Evolutionary conservation across 139 green algal species (phyloP), one percentile per base, ranked within the genome.

Genomic region (Micractinium sp.): DNA sequence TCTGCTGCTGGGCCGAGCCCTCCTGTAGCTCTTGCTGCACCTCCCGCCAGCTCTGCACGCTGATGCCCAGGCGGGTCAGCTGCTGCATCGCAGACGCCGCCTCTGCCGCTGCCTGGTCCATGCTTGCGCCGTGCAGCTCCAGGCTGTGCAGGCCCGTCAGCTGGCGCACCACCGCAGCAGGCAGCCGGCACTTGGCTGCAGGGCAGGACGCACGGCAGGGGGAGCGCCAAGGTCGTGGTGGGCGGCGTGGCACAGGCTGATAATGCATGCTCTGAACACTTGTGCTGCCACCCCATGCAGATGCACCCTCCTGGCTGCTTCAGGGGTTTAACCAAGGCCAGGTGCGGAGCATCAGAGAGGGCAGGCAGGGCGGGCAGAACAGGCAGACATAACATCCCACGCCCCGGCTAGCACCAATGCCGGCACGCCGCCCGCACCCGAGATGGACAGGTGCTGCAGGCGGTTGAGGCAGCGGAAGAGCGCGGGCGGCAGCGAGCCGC

Each of bases 361-460:
- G 47, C 47, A 56, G 9, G 47, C 5, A 56, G 9, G 47, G 47
- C 47, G 47, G 47, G 47, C 47, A 56, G 9, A 56, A 16, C 47
- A 5, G 9, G 9, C 47, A 56, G 9, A 56, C 47, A 5, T 9
- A 9, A 9, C 47, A 5, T 56, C 47, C 47, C 47, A 5, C 47
- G 9, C 47, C 47, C 5, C 47, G 7, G 7, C 47, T 56, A 16
- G 47, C 47, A 23, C 63, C 63, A 23, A 2, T 27, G 22, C 63
- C 63, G 4, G 20, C 63, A 71, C n/a, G 2, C 14, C 73, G 0
- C n/a, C 4, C 41, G 13, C 41, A 84, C 78, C 78, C 9, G 83
- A 87, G n/a, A 88, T 88, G 71, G 71, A 9, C 31, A 88, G 85
- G 71, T 82, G 73, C 85, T 88, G 71, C 85, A 88, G 85, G 39